A percentile compares a stretch with the other conserved stretches of the same genome.
These are phyloP conservation scores for Xenoacremonium recifei DNA, from an alignment of 2,329 filamentous ascomycete species.

Conservation along the genomic window DNA sequence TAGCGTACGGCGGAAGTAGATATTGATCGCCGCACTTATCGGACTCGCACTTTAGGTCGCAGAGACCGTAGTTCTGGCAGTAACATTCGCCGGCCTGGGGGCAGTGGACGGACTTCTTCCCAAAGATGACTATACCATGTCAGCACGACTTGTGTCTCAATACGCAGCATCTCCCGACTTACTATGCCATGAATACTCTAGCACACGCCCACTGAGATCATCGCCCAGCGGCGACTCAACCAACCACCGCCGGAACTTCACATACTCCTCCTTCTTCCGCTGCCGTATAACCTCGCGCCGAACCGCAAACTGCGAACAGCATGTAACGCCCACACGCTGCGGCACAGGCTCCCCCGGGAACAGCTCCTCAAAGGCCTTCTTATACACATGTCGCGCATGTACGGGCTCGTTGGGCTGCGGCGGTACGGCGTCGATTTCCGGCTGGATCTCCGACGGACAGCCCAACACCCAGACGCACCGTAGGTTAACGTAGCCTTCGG, in stretches of 20 bases:
- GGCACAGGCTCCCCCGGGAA: constrained; percentile 44
- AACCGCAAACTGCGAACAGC: constrained; percentile 65
- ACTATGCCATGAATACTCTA: constrained; percentile 67
- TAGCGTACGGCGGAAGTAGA: constrained; percentile 54
- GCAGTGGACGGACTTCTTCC: constrained; percentile 57
- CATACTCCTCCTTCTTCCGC: constrained; percentile 52
- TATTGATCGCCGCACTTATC: constrained; percentile 57
- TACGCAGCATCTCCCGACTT: constrained; percentile 34
- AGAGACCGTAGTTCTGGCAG: constrained; percentile 65
- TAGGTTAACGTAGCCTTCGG: constrained; percentile 58
- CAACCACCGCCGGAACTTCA: constrained; percentile 58
- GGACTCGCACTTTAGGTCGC: constrained; percentile 41
- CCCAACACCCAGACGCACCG: constrained; percentile 59
- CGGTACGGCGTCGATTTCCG: constrained; percentile 35
- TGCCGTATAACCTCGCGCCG: constrained; percentile 49
- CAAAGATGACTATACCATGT: constrained; percentile 51
- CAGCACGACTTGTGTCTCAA: constrained; percentile 14
- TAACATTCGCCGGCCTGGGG: constrained; percentile 62
- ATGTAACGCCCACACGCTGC: constrained; percentile 52
- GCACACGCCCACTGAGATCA: constrained; percentile 55
- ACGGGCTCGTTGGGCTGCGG: constrained; percentile 30
- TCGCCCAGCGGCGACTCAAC: constrained; percentile 54
- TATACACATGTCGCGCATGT: constrained; percentile 42
- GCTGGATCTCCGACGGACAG: constrained; percentile 49
- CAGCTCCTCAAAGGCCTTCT: constrained; percentile 40